Base-by-base conservation (phyloP, 257 asterid species). In the Pogostemon cablin region DNA sequence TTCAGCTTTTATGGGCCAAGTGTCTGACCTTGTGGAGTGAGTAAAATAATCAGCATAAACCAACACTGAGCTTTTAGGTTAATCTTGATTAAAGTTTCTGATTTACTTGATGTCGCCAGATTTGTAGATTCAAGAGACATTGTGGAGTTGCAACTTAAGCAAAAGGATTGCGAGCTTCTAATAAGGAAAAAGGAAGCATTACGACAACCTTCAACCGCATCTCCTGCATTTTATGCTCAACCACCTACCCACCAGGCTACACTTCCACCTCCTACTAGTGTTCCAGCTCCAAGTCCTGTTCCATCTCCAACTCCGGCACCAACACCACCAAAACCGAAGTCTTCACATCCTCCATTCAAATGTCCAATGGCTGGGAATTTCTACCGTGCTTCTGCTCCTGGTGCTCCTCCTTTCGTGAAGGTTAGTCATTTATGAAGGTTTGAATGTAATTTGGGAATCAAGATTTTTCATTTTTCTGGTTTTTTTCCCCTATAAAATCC, bases 301-400 rank as follows among this genome's bases (percentile, higher is more conserved):
- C 78, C 42, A 67, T 25, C 55, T 38, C 62, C 84, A 1, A 61
- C 86, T 65, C 72, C 84, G 42, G 60, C 80, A 43, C 25, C 81
- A 35, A 37, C 37, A 50, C 77, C 63, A 42, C n/a, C 81, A 44
- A 80, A 71, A 53, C 83, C 87, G 32, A 82, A 81, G 65, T 86
- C 90, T 4, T 79, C 89, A 20, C 86, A 79, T 67, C 95, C 95
- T 61, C 88, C 92, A 72, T 74, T 88, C 57, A 84, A 79, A 72
- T 84, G 87, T 64, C 95, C 95, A 25, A 86, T 86, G 92, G 85
- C 95, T 6, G 95, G 95, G 75, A 88, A 71, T 64, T 84, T 88
- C 68, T 86, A 86, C 63, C 84, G 88, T 17, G 69, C 82, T 67
- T 80, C 95, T 32, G 95, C 87, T 68, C 92, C 95, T 48, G 90